Conservation (phyloP, 106 monocot genomes). For the Dendrobium officinale region DNA sequence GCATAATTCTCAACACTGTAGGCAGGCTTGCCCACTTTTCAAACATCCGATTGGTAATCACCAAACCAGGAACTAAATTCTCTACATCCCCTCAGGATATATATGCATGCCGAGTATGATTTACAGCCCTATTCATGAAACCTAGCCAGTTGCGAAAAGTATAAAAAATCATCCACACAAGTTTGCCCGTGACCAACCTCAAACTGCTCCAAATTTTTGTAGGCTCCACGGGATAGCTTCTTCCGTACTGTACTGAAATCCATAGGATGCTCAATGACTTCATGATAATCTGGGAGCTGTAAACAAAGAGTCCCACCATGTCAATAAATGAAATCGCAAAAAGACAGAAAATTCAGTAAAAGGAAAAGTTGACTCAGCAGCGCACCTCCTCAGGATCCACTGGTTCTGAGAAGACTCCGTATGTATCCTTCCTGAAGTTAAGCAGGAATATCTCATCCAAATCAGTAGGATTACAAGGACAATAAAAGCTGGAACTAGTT, state of each 20-base stretch:
- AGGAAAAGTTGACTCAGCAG: not conserved
- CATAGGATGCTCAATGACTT: conserved; percentile 66
- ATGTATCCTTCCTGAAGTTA: conserved; percentile 82
- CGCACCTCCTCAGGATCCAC: conserved; percentile 85
- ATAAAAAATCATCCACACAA: not conserved
- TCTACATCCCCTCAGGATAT: not conserved
- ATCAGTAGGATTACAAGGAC: not conserved
- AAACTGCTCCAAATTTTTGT: conserved; percentile 59
- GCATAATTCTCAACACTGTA: not conserved
- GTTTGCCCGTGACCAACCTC: conserved; percentile 34
- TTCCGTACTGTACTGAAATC: conserved; percentile 61
- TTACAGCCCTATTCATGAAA: not conserved
- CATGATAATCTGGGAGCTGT: conserved; percentile 77
- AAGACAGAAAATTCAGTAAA: not conserved
- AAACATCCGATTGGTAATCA: not conserved
- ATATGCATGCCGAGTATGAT: not conserved
- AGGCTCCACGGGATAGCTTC: conserved; percentile 46
- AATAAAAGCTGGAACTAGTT: not conserved
- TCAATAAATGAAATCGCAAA: conserved; percentile 3
- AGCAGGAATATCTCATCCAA: conserved; percentile 8
- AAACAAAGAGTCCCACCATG: conserved; percentile 4
- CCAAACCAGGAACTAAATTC: conserved; percentile 1
- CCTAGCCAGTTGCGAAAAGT: not conserved
- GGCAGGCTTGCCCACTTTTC: not conserved
- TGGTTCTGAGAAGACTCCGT: conserved; percentile 84